A percentile compares a stretch with the other conserved stretches of the same genome.
These are phyloP conservation scores for Cladosporium colombiae DNA, from an alignment of 2,329 filamentous ascomycete species.

Conservation along the genomic window DNA sequence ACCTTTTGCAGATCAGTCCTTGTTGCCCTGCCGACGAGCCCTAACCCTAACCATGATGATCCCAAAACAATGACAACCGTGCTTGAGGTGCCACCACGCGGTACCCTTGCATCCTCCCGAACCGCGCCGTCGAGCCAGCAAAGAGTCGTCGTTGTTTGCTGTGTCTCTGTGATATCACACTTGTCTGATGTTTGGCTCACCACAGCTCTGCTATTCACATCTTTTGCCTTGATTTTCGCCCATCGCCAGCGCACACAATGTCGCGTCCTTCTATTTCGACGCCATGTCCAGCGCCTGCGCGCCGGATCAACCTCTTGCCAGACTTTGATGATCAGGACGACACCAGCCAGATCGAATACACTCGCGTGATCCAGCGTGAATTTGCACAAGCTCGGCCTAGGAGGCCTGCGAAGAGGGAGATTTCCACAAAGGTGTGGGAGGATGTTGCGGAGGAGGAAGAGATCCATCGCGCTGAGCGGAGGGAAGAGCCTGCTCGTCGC, in stretches of 20 bases:
- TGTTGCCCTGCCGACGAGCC: background rate
- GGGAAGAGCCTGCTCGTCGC: constrained; percentile 21
- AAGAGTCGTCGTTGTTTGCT: constrained; percentile 1
- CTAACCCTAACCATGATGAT: background rate
- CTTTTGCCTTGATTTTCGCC: background rate
- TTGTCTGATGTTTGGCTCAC: background rate
- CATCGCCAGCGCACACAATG: constrained; percentile 20
- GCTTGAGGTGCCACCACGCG: background rate
- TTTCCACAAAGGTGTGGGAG: constrained; percentile 36
- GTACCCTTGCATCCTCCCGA: constrained; percentile 3
- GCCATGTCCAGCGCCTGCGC: constrained; percentile 32
- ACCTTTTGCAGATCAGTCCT: background rate
- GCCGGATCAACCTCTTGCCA: constrained; percentile 17
- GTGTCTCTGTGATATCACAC: background rate
- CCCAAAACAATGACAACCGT: constrained; percentile 8
- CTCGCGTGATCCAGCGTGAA: constrained; percentile 34
- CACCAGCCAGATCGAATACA: constrained; percentile 36
- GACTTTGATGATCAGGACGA: constrained; percentile 23
- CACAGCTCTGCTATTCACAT: background rate
- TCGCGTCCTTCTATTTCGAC: constrained; percentile 30
- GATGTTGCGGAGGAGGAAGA: constrained; percentile 35
- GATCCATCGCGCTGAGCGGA: constrained; percentile 20
- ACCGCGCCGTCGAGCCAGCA: constrained; percentile 7
- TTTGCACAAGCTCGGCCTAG: constrained; percentile 32
- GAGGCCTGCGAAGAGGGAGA: constrained; percentile 27